Evolutionary conservation across 306 rosid species (phyloP), one percentile per base, ranked within the genome.

Genomic region (Lathyrus tuberosus): DNA sequence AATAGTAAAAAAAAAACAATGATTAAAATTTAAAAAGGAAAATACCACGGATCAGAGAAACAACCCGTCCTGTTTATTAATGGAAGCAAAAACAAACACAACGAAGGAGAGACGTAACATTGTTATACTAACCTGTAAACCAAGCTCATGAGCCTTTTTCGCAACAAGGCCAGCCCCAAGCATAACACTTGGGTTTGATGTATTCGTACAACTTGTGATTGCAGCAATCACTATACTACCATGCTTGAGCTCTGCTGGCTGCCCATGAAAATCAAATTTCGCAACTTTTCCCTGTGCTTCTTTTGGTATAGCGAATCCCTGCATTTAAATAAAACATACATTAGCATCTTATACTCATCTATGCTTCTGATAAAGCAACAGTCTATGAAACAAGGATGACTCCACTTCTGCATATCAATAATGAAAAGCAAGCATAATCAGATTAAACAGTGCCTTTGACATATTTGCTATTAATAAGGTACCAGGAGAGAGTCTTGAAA

Each of bases 111-210:
- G 20, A 26, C 14, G 42, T 26, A 16, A 43, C 47, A 56, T 28
- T 37, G 51, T 4, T 47, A 72, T 3, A 38, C 87, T 60, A 73
- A 92, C 98, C 96, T 74, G 65, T 78, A 92, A 82, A 70, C 98
- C 98, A 75, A 83, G 96, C 49, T 92, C 96, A 44, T 80, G 81
- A 51, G 96, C 98, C 84, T 86, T 92, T 81, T 92, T 92, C 0
- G 98, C 96, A 71, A 89, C 96, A 69, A 92, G 96, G 66, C 86
- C 98, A 70, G 98, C 98, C 16, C 98, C 98, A 71, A 92, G 96
- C 96, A 92, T 92, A 80, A 92, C 98, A 72, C 96, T 89, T 37
- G 98, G 96, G 75, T 92, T 92, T 76, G 98, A 92, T 37, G 98
- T 92, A 72, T 92, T 92, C 28, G 98, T 92, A 84, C 98, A 92